Base-by-base conservation (phyloP, 2,329 filamentous ascomycete species). In the Coleophoma eucalyptorum region DNA sequence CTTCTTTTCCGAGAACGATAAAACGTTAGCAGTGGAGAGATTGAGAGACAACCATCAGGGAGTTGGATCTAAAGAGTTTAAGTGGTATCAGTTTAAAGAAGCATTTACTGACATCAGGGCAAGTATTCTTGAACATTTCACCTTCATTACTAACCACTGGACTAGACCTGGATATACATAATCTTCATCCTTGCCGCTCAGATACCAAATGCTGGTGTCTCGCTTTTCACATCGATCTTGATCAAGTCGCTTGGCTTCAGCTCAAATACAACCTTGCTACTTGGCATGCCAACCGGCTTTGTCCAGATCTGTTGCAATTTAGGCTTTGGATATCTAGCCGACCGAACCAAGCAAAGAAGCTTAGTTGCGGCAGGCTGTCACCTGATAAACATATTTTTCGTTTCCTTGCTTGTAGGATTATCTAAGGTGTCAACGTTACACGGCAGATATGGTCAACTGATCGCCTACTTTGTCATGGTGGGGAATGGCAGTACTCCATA, bases 1-100 rank as follows among this genome's bases (percentile, higher is more conserved):
- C 0, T 86, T 86, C 61, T 71, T 87, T 3, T 75, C 69, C 0
- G 60, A 71, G 1, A 68, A 75, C 32, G 79, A 85, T 62, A 72
- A 72, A 15, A 64, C 65, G 15, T 67, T 75, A 1, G 77, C 77
- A n/a, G 79, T 76, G 1, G 79, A 78, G 0, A 66, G 62, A n/a
- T 79, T 76, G 0, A 72, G 76, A 21, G 31, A 41, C n/a, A 50
- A 50, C 15, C 71, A 74, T 15, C 63, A 72, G 1, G 58, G 52
- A 8, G 37, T 46, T 42, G 50, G 46, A 15, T 46, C 46, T n/a
- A 31, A 31, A 31, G 15, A 49, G 21, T 83, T 76, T 75, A 73
- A 68, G 49, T 72, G 72, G 67, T 65, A 71, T 2, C 80, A 84
- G 58, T 62, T 73, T 35, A 51, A 61, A 6, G 79, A 83, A 61